A percentile compares a stretch with the other conserved stretches of the same genome.
phyloP scores from a whole-genome alignment of 2,329 filamentous ascomycete species.

The Epichloe aotearoae region DNA sequence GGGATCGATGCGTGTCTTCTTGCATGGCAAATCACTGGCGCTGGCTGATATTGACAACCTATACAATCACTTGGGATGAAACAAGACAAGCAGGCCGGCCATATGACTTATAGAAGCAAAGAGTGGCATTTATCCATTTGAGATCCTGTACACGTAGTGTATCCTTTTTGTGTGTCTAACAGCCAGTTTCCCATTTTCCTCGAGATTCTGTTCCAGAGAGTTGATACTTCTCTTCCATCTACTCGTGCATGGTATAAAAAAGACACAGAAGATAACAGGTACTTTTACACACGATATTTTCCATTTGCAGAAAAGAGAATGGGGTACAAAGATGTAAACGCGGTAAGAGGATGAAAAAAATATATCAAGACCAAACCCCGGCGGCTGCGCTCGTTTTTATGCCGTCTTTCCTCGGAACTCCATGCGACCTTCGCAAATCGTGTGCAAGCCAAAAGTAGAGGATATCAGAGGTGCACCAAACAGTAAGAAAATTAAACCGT shows the following conservation, averaged over 20 bases:
- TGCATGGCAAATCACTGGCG: not conserved
- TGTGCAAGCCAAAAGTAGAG: slow-evolving; percentile 2
- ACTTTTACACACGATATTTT: not conserved
- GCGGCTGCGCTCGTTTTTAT: not conserved
- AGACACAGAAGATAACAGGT: not conserved
- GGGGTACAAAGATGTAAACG: not conserved
- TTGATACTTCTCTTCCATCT: slow-evolving; percentile 1
- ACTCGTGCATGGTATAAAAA: slow-evolving; percentile 13
- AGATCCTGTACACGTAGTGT: not conserved
- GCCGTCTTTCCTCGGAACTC: slow-evolving; percentile 6
- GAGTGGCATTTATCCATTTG: slow-evolving; percentile 6
- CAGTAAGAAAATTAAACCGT: slow-evolving; percentile 1
- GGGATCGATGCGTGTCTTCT: too few species aligned
- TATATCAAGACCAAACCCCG: not conserved
- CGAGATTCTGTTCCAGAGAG: not conserved
- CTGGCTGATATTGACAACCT: not conserved
- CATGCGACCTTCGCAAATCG: slow-evolving; percentile 10
- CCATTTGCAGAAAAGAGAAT: not conserved
- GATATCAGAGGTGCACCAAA: not conserved
- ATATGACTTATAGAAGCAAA: not conserved
- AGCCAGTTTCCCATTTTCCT: not conserved
- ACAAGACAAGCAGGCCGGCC: not conserved
- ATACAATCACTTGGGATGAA: not conserved
- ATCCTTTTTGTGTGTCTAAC: not conserved
- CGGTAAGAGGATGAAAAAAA: not conserved